phyloP scores from a whole-genome alignment of 345 rosid genomes.

The Syzygium aqueum region DNA sequence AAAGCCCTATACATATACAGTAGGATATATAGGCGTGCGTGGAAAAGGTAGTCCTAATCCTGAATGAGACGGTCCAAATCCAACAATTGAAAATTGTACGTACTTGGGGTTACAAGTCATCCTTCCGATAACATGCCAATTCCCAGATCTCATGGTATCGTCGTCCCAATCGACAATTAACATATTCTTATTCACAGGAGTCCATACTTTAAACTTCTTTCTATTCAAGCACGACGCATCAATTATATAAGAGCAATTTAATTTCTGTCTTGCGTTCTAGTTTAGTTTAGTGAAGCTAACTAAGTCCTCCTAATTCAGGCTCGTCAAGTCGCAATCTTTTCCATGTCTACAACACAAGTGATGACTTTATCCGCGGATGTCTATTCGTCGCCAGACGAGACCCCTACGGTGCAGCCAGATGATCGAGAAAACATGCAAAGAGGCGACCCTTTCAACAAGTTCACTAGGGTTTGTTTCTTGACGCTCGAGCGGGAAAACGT shows the following conservation, averaged over 20 bases:
- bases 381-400: neutral
- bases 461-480: neutral
- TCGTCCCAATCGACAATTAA: neutral
- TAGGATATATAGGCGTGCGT: neutral
- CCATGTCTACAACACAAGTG: neutral
- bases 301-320: neutral
- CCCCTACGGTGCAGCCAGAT: neutral
- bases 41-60: neutral
- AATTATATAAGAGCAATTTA: neutral
- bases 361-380: neutral
- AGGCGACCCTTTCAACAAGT: neutral
- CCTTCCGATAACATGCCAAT: neutral
- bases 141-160: neutral
- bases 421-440: neutral
- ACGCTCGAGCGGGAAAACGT: neutral
- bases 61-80: neutral
- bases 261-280: neutral
- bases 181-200: neutral
- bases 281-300: neutral
- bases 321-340: neutral
- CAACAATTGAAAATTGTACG: neutral
- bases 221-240: neutral
- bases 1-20: too few relatives aligned
- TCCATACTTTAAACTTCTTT: neutral
- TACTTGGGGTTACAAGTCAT: neutral